Conservation (phyloP, 2,329 filamentous ascomycete species). For the Diaporthe humulicola region DNA sequence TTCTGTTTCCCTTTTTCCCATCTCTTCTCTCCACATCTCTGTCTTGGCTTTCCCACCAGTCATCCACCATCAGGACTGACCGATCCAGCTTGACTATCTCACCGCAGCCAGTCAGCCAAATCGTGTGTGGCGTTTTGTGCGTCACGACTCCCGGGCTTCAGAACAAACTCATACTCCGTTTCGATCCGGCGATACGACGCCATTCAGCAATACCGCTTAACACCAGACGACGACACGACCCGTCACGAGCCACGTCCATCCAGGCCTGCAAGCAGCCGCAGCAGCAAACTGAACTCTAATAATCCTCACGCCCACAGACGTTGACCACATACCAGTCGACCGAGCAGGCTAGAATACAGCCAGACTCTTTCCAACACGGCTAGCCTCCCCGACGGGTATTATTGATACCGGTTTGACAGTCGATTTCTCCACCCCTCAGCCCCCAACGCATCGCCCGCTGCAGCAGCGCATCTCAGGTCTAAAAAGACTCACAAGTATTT, state of each 20-base stretch:
- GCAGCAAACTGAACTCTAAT: not conserved
- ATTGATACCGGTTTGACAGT: conserved; percentile 27
- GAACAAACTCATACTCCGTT: not conserved
- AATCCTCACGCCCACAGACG: not conserved
- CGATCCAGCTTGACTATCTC: not conserved
- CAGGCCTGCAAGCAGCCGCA: conserved; percentile 1
- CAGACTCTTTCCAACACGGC: conserved; percentile 7
- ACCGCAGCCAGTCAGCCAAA: conserved; percentile 3
- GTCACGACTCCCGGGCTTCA: not conserved
- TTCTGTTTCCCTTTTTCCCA: conserved; percentile 8
- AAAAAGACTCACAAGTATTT: not conserved
- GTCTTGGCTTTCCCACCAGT: conserved; percentile 20
- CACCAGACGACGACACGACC: not conserved
- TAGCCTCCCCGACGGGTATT: not conserved
- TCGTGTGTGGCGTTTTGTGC: not conserved
- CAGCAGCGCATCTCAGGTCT: not conserved
- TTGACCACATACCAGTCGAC: not conserved
- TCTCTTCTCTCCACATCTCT: conserved; percentile 14
- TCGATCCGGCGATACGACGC: not conserved
- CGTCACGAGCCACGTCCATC: not conserved
- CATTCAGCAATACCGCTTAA: not conserved
- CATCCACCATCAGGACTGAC: conserved; percentile 14
- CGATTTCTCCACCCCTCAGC: conserved; percentile 7
- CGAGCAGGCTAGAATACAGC: not conserved
- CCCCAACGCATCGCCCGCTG: not conserved